Evolutionary conservation across 768 basidiomycete species (phyloP).

Genomic region (Amanita jacksonii): DNA sequence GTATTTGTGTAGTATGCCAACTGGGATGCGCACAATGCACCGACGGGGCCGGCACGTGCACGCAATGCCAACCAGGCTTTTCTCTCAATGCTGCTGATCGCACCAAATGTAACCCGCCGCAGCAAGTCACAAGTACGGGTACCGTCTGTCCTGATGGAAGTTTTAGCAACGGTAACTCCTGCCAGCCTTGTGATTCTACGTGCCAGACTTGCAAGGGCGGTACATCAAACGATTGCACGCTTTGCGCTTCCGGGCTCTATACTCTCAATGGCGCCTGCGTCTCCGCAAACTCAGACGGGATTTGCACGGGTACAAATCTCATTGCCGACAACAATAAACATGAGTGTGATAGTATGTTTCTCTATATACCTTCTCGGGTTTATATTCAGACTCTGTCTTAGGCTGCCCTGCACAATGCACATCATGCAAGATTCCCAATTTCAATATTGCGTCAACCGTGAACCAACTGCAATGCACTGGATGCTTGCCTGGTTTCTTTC

Average conservation of each 20-base stretch:
- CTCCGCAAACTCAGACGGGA: constrained; percentile 49
- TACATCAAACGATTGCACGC: constrained; percentile 57
- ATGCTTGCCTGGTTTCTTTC: constrained; percentile 70
- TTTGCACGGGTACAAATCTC: constrained; percentile 56
- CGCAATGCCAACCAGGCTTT: constrained; percentile 59
- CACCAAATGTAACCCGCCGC: constrained; percentile 52
- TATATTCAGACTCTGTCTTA: constrained; percentile 21
- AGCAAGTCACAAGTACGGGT: constrained; percentile 41
- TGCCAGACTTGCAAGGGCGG: constrained; percentile 63
- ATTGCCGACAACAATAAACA: constrained; percentile 73
- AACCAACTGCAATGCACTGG: constrained; percentile 62
- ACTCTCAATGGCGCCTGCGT: constrained; percentile 62
- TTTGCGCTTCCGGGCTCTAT: constrained; percentile 54
- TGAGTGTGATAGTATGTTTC: constrained; percentile 65
- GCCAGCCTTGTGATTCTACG: constrained; percentile 47
- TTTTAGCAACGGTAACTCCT: constrained; percentile 44
- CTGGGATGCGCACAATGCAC: constrained; percentile 58
- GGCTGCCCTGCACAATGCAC: constrained; percentile 75
- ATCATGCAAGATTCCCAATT: constrained; percentile 62
- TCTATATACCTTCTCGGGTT: constrained; percentile 7
- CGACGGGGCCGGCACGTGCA: constrained; percentile 56
- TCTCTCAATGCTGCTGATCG: constrained; percentile 51
- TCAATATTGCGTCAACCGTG: constrained; percentile 54
- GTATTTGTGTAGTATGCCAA: constrained; percentile 37
- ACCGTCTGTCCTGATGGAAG: constrained; percentile 54